Conservation (phyloP, 768 basidiomycete genomes). For the Royoungia palumana region DNA sequence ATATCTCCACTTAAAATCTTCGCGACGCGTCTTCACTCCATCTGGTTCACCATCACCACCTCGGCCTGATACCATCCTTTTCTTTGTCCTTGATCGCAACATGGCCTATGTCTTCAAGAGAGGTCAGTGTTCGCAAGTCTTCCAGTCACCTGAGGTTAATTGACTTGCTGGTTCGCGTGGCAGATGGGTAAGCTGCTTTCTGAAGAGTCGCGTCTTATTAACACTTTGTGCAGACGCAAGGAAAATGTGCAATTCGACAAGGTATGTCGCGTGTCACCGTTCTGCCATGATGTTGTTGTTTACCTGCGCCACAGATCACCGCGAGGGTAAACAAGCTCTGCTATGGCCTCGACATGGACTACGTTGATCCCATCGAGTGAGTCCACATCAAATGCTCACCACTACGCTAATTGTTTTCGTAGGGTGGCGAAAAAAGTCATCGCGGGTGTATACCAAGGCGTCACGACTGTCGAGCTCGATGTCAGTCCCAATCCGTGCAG, state of each 20-base stretch:
- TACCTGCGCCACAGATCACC: constrained; percentile 58
- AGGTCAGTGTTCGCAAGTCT: constrained; percentile 37
- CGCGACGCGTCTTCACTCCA: constrained; percentile 24
- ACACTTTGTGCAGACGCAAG: constrained; percentile 56
- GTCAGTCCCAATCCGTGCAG: constrained; percentile 43
- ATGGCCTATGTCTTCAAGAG: constrained; percentile 58
- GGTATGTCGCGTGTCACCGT: constrained; percentile 39
- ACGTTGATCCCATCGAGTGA: constrained; percentile 88
- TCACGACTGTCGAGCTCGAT: constrained; percentile 96
- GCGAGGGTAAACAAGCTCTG: constrained; percentile 86
- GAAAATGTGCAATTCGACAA: constrained; percentile 94
- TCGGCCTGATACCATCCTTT: constrained; percentile 1
- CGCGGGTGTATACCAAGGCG: constrained; percentile 88
- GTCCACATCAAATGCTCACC: not conserved
- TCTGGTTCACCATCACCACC: constrained; percentile 23
- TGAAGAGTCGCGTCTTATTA: constrained; percentile 21
- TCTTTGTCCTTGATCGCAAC: constrained; percentile 7
- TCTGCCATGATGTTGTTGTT: constrained; percentile 15
- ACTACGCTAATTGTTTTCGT: constrained; percentile 5
- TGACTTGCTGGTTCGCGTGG: constrained; percentile 6
- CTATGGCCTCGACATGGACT: constrained; percentile 90
- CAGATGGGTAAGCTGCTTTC: constrained; percentile 45
- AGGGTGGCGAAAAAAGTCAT: constrained; percentile 93
- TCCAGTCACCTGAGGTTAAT: constrained; percentile 3
- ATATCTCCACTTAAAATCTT: constrained; percentile 28